phyloP scores from a whole-genome alignment of 1,284 basidiomycete genomes.

The Ganoderma lingzhi region DNA sequence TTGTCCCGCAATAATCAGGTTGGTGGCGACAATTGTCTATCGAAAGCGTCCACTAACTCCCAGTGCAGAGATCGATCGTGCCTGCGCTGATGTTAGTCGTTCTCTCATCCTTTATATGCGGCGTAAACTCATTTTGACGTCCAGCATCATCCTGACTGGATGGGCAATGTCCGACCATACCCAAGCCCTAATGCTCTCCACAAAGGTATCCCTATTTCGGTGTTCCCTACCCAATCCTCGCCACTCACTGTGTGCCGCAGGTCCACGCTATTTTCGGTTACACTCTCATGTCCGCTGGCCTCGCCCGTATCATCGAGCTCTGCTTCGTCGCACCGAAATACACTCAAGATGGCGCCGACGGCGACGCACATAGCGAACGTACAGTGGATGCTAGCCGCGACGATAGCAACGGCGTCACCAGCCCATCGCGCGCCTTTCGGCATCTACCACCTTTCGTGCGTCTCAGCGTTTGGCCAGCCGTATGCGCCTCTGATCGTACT shows the following conservation, averaged over 20 bases:
- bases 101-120: constrained; percentile 15
- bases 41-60: constrained; percentile 6
- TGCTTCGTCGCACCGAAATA: constrained; percentile 71
- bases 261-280: constrained; percentile 88
- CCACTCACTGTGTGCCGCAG: constrained; percentile 44
- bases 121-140: constrained; percentile 8
- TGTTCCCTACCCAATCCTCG: neutral
- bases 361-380: constrained; percentile 69
- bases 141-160: constrained; percentile 87
- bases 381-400: constrained; percentile 57
- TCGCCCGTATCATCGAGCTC: constrained; percentile 86
- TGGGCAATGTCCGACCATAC: constrained; percentile 96
- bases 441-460: constrained; percentile 89
- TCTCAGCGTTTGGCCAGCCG: constrained; percentile 25
- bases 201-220: constrained; percentile 59
- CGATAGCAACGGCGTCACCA: constrained; percentile 38
- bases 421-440: constrained; percentile 72
- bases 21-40: constrained; percentile 19
- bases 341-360: constrained; percentile 43
- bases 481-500: neutral
- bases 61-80: constrained; percentile 73
- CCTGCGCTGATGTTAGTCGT: constrained; percentile 80
- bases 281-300: constrained; percentile 87
- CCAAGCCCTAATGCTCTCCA: constrained; percentile 86
- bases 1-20: constrained; percentile 84